Evolutionary conservation across 2,329 filamentous ascomycete genomes (phyloP), one percentile per base, ranked within the genome.

Genomic region (Trichoderma aggressivum): DNA sequence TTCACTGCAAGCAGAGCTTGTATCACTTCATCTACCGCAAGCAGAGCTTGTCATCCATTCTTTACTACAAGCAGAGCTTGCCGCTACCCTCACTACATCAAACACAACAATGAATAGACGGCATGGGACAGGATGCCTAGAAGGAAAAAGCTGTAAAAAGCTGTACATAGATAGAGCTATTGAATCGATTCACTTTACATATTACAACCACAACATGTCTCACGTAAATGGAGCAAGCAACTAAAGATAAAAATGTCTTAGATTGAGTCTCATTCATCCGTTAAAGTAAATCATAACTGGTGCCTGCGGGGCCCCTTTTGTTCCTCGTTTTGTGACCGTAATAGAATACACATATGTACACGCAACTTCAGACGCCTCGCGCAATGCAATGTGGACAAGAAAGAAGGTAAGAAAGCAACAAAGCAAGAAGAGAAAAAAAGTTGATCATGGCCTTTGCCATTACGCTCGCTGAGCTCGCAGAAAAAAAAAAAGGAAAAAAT

Each of bases 341-440:
- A 60, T 34, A 60, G 36, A 68, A 68, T 68, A 68, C 65, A 68
- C 65, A 68, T 47, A 68, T 68, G 30, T 60, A 68, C 65, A 68
- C 55, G 55, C 62, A 65, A 53, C 55, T 47, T 50, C 55, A 47
- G 55, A 59, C 53, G 34, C 65, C 65, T 59, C 36, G 65, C 36
- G 55, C 65, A 32, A 68, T 59, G 65, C 65, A 50, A 32, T 60
- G 55, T 59, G 55, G 65, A 47, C 30, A 43, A 47, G 6, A 28
- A 56, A 66, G 30, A 55, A 64, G 26, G 43, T 32, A 64, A 34
- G 28, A 32, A 30, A 34, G 21, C n/a, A 30, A 53, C 3, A n/a
- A 50, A 21, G 47, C 47, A 53, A 56, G 32, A 55, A 65, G 34
- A 58, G 34, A 26, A 53, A 36, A n/a, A 67, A 21, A 47, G 65